Evolutionary conservation across 257 asterid species (phyloP), one percentile per base, ranked within the genome.

Genomic region (Przewalskia tangutica): DNA sequence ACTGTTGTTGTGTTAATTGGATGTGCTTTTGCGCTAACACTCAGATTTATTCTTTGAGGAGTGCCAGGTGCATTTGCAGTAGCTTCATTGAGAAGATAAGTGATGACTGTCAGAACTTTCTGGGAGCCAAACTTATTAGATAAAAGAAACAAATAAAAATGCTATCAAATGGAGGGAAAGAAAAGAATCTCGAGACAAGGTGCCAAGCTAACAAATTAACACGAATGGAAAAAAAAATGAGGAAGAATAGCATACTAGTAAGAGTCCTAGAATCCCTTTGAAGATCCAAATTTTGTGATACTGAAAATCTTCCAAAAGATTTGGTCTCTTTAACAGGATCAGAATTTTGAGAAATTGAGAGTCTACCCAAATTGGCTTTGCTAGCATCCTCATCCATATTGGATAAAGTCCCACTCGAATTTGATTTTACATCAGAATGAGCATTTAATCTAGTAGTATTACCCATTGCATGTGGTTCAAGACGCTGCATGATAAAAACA

Each of bases 391-490:
- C 99, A 62, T 83, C 83, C 80, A 85, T 82, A 67, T 85, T 87
- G 63, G 95, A 81, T 81, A 93, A 87, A 86, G 75, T 84, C 71
- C 97, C 89, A 80, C 92, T 87, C 48, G 96, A 88, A 87, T 75
- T 91, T 18, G 92, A 83, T 88, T 93, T 96, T 78, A 87, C 12
- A 42, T 94, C 98, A 81, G 83, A 81, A 77, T 89, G 93, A 60
- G 89, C 93, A 89, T 89, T 93, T 81, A 85, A 82, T 55, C 89
- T 90, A 86, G 90, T 81, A 79, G 93, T 85, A 81, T 83, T 88
- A 48, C 97, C 91, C 88, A 85, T 84, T 82, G 97, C 94, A 89
- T 93, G 91, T 71, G 98, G 99, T 88, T 94, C 99, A 82, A 89
- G 88, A 71, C 98, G 97, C 99, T 96, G 94, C 80, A 51, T 84